Percentiles rank a stretch among this genome's conserved stretches.
Conservation (phyloP, 495 filamentous ascomycete genomes). For the Letharia lupina region DNA sequence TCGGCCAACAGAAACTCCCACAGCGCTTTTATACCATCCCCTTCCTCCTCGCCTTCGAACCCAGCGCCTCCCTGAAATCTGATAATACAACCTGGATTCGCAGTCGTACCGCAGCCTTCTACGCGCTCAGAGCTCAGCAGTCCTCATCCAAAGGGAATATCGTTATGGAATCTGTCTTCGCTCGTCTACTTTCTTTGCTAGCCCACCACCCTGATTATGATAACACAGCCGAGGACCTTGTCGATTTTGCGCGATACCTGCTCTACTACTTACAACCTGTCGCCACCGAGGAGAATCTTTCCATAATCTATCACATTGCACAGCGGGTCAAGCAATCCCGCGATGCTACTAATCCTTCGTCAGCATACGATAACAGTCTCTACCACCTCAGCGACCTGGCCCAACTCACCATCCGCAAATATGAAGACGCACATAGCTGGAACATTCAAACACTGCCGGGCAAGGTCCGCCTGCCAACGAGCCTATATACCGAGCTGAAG, state of each 20-base stretch:
- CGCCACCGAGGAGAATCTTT: conserved; percentile 76
- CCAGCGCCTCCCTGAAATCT: conserved; percentile 54
- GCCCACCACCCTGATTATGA: conserved; percentile 93
- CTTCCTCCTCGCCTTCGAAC: conserved; percentile 88
- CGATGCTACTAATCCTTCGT: conserved; percentile 57
- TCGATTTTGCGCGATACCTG: conserved; percentile 77
- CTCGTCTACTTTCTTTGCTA: conserved; percentile 75
- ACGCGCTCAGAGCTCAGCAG: conserved; percentile 29
- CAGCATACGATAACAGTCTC: conserved; percentile 42
- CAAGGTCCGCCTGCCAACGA: conserved; percentile 70
- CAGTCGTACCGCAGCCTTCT: conserved; percentile 52
- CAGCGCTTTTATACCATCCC: conserved; percentile 78
- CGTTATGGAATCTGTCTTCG: conserved; percentile 76
- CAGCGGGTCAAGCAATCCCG: conserved; percentile 86
- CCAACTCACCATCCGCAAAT: conserved; percentile 71
- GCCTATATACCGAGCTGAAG: conserved; percentile 64
- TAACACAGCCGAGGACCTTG: conserved; percentile 55
- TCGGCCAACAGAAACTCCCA: conserved; percentile 57
- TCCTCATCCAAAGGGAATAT: conserved; percentile 37
- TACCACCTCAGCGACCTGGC: conserved; percentile 87
- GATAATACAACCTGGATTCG: conserved; percentile 81
- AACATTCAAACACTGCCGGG: conserved; percentile 70
- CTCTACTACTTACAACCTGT: conserved; percentile 80
- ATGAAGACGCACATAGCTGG: conserved; percentile 53
- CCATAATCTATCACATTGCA: conserved; percentile 82